Base-by-base conservation (phyloP, 768 basidiomycete species). In the Auricularia heimuer region DNA sequence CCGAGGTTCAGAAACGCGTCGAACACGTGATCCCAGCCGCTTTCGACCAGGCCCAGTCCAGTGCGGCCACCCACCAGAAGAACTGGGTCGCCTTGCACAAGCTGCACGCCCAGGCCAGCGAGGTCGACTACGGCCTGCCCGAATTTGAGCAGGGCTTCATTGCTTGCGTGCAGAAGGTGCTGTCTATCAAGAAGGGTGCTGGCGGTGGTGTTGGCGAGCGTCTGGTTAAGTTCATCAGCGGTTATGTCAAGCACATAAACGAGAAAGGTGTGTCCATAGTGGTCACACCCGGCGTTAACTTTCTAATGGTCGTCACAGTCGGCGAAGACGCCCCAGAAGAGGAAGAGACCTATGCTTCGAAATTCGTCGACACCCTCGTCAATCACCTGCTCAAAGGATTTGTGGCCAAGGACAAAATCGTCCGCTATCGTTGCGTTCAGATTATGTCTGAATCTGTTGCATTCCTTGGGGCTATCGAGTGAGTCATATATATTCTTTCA, bases 401-500 rank as follows among this genome's bases (percentile, higher is more conserved):
- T 74, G 69, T 78, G 18, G 87, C 93, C 3, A 96, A 94, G 73
- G 92, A 96, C 77, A 98, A 95, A 76, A 81, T 80, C 54, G 86
- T 92, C 45, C 83, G 95, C 4, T 96, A 86, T 71, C 85, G 95
- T 21, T 86, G 86, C 37, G 78, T 91, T 2, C 87, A 90, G 63
- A 76, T 86, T n/a, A 81, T 92, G 14, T 84, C 89, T 0, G 87
- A 90, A 69, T 87, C 94, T 81, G 84, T 96, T 12, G 82, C 84
- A 0, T 83, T 87, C 64, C 77, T 97, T 0, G 92, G 92, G 6
- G 89, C 88, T 75, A 82, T 98, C 65, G 92, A 95, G 94, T 97
- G 71, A 63, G 88, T 51, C 6, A 8, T 10, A 18, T 8, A 8
- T 42, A 1, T 42, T 14, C 8, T 7, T 14, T 7, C 39, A 42